Evolutionary conservation across 2,329 filamentous ascomycete species (phyloP).

Genomic region (Elsinoe arachidis): DNA sequence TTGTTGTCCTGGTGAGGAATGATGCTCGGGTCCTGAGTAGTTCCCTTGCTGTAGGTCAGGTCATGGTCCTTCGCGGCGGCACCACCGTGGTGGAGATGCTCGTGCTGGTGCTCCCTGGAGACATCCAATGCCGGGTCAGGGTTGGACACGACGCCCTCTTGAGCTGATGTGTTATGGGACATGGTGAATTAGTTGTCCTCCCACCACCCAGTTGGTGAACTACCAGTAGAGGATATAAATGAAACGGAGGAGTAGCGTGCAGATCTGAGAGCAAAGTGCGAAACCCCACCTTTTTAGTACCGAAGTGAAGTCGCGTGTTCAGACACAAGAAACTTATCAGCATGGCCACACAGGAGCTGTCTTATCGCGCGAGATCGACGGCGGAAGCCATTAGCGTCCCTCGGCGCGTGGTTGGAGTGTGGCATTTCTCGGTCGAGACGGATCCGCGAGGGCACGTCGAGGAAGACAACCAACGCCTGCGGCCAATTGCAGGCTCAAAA

Average conservation of each 20-base stretch:
- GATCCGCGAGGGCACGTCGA: neutral
- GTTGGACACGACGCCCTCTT: slow-evolving; percentile 9
- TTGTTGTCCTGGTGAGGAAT: slow-evolving; percentile 14
- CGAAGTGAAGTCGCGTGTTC: slow-evolving; percentile 1
- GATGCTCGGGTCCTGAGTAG: slow-evolving; percentile 11
- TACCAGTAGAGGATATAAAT: slow-evolving; percentile 1
- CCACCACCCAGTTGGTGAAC: slow-evolving; percentile 7
- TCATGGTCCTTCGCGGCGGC: slow-evolving; percentile 10
- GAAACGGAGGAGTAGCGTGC: slow-evolving; percentile 1
- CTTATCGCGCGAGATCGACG: slow-evolving; percentile 10
- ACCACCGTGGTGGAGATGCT: slow-evolving; percentile 30
- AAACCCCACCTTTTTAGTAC: slow-evolving; percentile 9
- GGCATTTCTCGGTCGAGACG: slow-evolving; percentile 11
- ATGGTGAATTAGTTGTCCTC: slow-evolving; percentile 5
- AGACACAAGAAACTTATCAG: slow-evolving; percentile 6
- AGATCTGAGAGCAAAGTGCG: neutral
- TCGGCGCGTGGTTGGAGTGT: slow-evolving; percentile 9
- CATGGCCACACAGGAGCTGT: slow-evolving; percentile 1
- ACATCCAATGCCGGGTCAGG: slow-evolving; percentile 29
- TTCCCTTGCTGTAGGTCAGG: slow-evolving; percentile 8
- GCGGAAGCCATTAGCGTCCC: neutral
- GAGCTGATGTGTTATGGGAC: slow-evolving; percentile 13
- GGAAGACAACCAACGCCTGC: slow-evolving; percentile 1
- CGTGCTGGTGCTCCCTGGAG: slow-evolving; percentile 31
- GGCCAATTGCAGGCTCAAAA: slow-evolving; percentile 6